phyloP scores from a whole-genome alignment of 148 eudicot species.

The Cornus kousa region DNA sequence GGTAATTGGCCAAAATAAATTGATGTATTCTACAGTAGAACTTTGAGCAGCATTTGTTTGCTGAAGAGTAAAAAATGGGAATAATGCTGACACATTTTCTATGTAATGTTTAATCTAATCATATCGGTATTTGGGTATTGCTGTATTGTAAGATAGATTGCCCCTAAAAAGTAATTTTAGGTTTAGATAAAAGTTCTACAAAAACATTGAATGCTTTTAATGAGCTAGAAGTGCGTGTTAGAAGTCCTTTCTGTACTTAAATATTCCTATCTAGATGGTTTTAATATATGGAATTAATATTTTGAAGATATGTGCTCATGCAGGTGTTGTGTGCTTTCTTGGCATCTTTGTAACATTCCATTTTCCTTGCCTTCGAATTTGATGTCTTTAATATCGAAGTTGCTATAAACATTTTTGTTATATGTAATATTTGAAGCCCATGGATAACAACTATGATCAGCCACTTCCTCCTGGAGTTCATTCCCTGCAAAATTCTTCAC shows the following conservation, averaged over 20 bases:
- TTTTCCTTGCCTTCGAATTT: neutral
- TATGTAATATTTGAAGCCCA: slow-evolving; percentile 19
- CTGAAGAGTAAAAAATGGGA: neutral
- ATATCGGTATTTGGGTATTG: neutral
- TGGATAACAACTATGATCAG: slow-evolving; percentile 52
- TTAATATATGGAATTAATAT: neutral
- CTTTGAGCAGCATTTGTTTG: neutral
- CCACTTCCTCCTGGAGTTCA: slow-evolving; percentile 84
- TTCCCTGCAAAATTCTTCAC: slow-evolving; percentile 28
- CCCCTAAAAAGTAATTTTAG: neutral
- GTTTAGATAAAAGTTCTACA: neutral
- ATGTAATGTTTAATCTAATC: neutral
- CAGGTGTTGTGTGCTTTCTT: neutral
- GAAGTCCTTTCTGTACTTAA: slow-evolving; percentile 1
- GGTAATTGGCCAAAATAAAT: neutral
- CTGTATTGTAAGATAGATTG: neutral
- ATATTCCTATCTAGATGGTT: neutral
- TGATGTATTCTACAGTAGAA: neutral
- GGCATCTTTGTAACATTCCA: neutral
- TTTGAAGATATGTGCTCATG: slow-evolving; percentile 3
- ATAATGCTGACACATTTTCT: neutral
- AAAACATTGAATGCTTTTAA: neutral
- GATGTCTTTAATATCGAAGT: neutral
- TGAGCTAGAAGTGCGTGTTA: neutral
- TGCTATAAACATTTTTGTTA: neutral